Evolutionary conservation across 768 basidiomycete genomes (phyloP), one percentile per base, ranked within the genome.

Genomic region (Rhodotorula toruloides): DNA sequence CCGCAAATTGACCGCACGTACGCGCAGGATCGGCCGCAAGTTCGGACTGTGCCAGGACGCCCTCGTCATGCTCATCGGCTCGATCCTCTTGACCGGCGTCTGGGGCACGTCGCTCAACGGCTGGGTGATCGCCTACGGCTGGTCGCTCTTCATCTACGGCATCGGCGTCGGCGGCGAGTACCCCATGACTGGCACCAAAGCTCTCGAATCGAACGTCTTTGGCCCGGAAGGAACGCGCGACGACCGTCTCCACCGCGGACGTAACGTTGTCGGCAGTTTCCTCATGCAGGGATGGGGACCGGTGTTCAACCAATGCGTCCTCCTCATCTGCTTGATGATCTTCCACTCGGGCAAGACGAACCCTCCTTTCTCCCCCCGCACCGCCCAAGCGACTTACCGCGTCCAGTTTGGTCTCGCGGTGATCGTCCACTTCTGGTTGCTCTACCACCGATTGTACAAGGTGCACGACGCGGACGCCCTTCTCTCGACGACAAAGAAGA

Each of bases 391-490:
- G 75, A 80, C 78, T 2, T 80, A 77, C 76, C 73, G 79, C 49
- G 76, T 80, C 36, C 74, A 77, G 40, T 80, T 80, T 69, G 79
- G 74, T 25, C 72, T 80, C 71, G 77, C 79, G 71, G 77, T 75
- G n/a, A 64, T 76, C 40, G 76, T 79, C 72, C 79, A 78, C 43
- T 70, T 78, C 43, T 80, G 79, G 79, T 76, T 80, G 32, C 77
- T 78, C 48, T 80, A 80, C 76, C 78, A 76, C 76, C 77, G 79
- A 72, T 77, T 76, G 72, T 80, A 77, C 74, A 75, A 76, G 62
- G 75, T 76, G 55, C 69, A 76, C 64, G 61, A 70, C 19, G 75
- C 74, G 39, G 73, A 77, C 68, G 47, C 46, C 22, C 76, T 75
- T 9, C 63, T 79, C 27, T 53, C 57, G 10, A 59, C 71, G 54